Conservation (phyloP, 140 eudicot genomes). For the Cichorium intybus region DNA sequence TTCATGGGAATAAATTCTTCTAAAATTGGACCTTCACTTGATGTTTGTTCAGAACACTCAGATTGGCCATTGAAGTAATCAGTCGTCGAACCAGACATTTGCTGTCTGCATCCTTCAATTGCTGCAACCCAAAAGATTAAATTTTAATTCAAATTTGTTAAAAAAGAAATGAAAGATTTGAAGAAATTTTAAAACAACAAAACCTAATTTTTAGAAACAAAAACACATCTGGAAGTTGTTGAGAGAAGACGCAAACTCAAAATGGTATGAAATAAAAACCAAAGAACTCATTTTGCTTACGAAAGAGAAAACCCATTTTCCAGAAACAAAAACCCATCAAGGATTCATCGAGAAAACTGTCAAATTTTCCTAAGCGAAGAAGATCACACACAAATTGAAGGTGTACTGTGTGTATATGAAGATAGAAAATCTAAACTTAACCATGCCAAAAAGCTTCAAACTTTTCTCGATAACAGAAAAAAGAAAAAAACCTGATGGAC, state of each 20-base stretch:
- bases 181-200: not conserved
- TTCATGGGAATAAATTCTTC: constrained; percentile 85
- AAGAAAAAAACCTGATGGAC: not conserved
- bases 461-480: too few species aligned
- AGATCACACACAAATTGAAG: constrained; percentile 10
- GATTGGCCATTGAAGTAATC: constrained; percentile 55
- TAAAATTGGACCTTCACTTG: constrained; percentile 64
- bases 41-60: constrained; percentile 78
- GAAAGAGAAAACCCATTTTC: not conserved
- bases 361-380: not conserved
- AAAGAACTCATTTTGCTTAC: not conserved
- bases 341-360: not conserved
- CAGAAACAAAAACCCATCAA: constrained; percentile 12
- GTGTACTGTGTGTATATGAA: constrained; percentile 14
- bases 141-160: not conserved
- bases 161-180: not conserved
- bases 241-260: not conserved
- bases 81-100: constrained; percentile 45
- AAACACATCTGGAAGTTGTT: constrained; percentile 3
- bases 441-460: constrained; percentile 1
- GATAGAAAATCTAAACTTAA: too few species aligned
- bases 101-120: constrained; percentile 70
- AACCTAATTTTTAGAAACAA: not conserved
- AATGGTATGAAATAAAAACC: not conserved
- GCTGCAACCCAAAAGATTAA: constrained; percentile 39